Evolutionary conservation across 2,329 filamentous ascomycete species (phyloP), one percentile per base, ranked within the genome.

Genomic region (Beauveria medogensis): DNA sequence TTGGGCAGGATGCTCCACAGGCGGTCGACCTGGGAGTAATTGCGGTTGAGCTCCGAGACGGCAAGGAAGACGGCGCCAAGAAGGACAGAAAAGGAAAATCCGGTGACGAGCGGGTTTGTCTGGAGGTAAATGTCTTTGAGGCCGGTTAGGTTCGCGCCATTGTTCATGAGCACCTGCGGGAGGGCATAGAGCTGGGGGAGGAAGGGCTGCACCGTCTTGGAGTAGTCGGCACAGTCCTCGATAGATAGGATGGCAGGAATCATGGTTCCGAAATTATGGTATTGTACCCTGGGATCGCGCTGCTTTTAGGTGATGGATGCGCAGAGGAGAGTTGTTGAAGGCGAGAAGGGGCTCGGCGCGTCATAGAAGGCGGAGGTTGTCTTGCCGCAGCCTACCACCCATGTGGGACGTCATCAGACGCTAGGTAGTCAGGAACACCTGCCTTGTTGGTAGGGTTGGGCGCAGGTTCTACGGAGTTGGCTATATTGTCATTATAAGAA

Each of bases 11-110:
- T 80, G 70, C 91, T 94, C 94, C 94, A 99, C 67, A 88, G 77
- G 54, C 94, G 86, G 73, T 99, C 94, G 47, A 99, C 88, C 75
- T 99, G 94, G n/a, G 92, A 97, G 73, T 92, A 97, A 74, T 99
- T 99, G 69, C 83, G 84, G 75, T 95, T 97, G 76, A 91, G 75
- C 74, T 97, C 93, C 1, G 92, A 90, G 5, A 86, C 78, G 37
- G 93, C 69, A 26, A 96, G 77, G 68, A 95, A 89, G 30, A 94
- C 69, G 5, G 82, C 81, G 1, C 85, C 85, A n/a, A 96, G 73
- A 46, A 85, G 80, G 20, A 96, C 67, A 3, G 90, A 88, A 58
- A 90, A 82, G 0, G 85, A 87, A 65, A 95, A 81, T 3, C 85
- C 89, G 1, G 84, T 86, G 30, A 96, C 80, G 47, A 96, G 78